Base-by-base conservation (phyloP, 768 basidiomycete genomes). In the Nevesoporus exiguus region DNA sequence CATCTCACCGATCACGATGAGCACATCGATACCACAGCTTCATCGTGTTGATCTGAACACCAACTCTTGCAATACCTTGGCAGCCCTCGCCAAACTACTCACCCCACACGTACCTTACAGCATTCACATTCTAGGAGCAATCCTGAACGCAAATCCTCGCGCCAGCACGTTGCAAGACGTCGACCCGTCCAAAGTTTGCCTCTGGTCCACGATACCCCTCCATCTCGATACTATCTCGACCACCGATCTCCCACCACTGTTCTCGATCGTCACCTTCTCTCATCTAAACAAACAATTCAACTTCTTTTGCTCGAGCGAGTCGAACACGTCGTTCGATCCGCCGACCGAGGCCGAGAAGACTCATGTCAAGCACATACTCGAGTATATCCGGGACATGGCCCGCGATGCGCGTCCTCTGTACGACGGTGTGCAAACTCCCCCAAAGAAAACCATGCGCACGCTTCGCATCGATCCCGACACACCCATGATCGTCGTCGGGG, bases 201-300 rank as follows among this genome's bases (percentile, higher is more conserved):
- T 62, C 34, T 63, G 66, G 65, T 64, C 65, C 3, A 61, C 65
- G 24, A 30, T 47, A 43, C 62, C 53, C 22, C 29, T 58, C 14
- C 27, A 17, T 45, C n/a, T 29, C 1, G 25, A 43, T 29, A n/a
- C 40, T 34, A 44, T 31, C 36, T 31, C 41, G 3, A 39, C 25
- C 41, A 37, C 40, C 15, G 6, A 47, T 17, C 22, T 17, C n/a
- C 44, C 58, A 5, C 24, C 11, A 22, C 41, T 60, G 27, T 66
- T 62, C 52, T 69, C 69, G 9, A 44, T 66, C 24, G 22, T 57
- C 21, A 14, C 27, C n/a, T 60, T 58, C 36, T 63, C 59, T 25
- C 54, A 56, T 43, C 2, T 43, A 9, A 56, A 44, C 22, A 47
- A 52, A 15, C 56, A 57, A 3, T 66, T 57, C 37, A 21, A 29